Evolutionary conservation across 139 green algal genomes (phyloP), one percentile per base, ranked within the genome.

Genomic region (Volvox africanus): DNA sequence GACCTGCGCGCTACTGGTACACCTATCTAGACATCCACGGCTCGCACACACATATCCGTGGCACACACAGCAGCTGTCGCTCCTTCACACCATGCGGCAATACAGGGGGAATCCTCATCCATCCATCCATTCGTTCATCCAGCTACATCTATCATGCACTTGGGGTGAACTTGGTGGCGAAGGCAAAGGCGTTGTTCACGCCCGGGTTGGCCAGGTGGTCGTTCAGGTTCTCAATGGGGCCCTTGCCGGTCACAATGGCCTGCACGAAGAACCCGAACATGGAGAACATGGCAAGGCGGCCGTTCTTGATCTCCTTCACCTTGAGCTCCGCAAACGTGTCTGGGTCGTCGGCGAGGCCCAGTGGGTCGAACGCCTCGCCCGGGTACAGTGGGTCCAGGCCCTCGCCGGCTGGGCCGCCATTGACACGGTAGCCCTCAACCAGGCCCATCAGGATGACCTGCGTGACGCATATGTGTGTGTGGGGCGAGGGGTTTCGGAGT

Each of bases 241-340:
- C 95, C 88, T 94, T 94, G 89, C 92, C 95, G 76, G 94, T 94
- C 33, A 94, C 90, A 84, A 97, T 97, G 90, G 93, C 95, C 95
- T 99, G 97, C 3, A 98, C 93, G 90, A 98, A 93, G 89, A 93
- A 97, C 82, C 95, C 95, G 89, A 97, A 95, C 92, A 94, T 95
- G 78, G 95, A 95, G 92, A 98, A 96, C 95, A 97, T 97, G 36
- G 95, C 96, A n/a, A 97, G 94, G 79, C 96, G 95, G 32, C 97
- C 96, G 95, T 98, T 98, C 97, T 99, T 99, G 93, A 99, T 96
- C 95, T 99, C 97, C 96, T 99, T 99, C 44, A 97, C 95, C 97
- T 98, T 97, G n/a, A 98, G 95, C 95, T 97, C 95, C 86, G 95
- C 95, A 87, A 97, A 94, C 92, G 95, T 96, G 89, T 98, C 96